Evolutionary conservation across 257 asterid genomes (phyloP), one percentile per base, ranked within the genome.

Genomic region (Dorcoceras hygrometricum): DNA sequence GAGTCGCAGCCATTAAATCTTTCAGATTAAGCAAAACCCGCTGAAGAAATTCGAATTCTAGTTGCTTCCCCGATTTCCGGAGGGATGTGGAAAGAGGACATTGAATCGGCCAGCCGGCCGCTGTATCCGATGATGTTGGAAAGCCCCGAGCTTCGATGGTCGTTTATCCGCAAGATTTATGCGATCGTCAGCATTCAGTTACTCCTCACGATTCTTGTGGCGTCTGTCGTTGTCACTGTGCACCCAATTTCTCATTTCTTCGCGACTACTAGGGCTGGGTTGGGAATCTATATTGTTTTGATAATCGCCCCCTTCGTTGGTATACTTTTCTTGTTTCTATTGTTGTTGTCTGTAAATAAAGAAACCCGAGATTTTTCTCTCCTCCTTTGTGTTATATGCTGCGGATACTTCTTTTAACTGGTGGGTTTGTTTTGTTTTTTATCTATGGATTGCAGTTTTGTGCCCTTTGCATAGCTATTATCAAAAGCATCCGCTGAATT

Each of bases 401-500:
- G 14, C 66, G 19, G 8, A n/a, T 10, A 24, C 43, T 12, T 14
- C 28, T 26, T 34, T 23, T 20, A 0, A 8, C 20, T 20, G 59
- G 26, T 18, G 36, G 39, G 24, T 18, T 26, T 66, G 20, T 53
- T 2, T 25, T 43, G n/a, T n/a, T n/a, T n/a, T n/a, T n/a, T n/a
- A n/a, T n/a, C n/a, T 63, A 20, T 55, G 57, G 25, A 14, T 28
- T 73, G 92, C 93, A 89, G 97, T 79, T 43, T 54, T 93, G 71
- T 84, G 75, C 1, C 96, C 96, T 2, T 60, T 92, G 84, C 83
- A 75, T 67, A 87, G 78, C 74, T 89, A 83, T 71, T 70, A 84
- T 80, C 88, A 86, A 91, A 80, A 18, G 73, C 97, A 93, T 74
- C 97, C 98, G 10, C 63, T 78, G 74, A 93, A 93, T 72, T 92